phyloP scores from a whole-genome alignment of 306 rosid genomes.

The Acacia acuminata region DNA sequence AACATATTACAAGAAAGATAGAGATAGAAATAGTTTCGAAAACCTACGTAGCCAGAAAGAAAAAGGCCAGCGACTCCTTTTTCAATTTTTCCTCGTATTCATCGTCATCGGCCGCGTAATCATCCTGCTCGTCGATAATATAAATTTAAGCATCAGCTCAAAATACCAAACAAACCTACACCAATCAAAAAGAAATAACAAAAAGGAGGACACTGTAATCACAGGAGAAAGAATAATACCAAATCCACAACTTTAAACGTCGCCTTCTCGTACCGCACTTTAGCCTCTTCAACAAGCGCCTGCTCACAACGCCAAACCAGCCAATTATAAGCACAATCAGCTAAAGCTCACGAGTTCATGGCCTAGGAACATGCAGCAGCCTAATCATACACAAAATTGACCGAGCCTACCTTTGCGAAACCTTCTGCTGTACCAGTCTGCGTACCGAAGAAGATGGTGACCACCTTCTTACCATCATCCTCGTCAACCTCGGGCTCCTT shows the following conservation, averaged over 20 bases:
- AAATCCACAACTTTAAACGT: constrained; percentile 78
- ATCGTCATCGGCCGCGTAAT: constrained; percentile 81
- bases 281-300: constrained; percentile 94
- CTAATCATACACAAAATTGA: not conserved
- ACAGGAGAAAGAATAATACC: constrained; percentile 45
- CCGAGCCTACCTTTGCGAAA: constrained; percentile 69
- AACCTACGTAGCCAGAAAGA: constrained; percentile 97
- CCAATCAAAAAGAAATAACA: constrained; percentile 10
- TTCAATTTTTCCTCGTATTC: constrained; percentile 75
- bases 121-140: constrained; percentile 56
- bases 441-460: constrained; percentile 93
- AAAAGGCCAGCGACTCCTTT: constrained; percentile 65
- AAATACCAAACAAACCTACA: constrained; percentile 14
- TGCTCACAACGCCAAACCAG: constrained; percentile 15
- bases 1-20: not conserved
- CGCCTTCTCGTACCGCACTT: constrained; percentile 84
- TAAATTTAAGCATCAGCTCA: constrained; percentile 19
- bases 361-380: not conserved
- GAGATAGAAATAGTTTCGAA: not conserved
- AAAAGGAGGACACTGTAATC: not conserved
- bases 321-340: not conserved
- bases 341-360: not conserved
- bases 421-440: constrained; percentile 99
- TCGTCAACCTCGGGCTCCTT: constrained; percentile 53
- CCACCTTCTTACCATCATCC: constrained; percentile 84